A percentile compares a stretch with the other conserved stretches of the same genome.
These are phyloP conservation scores for Parathielavia appendiculata DNA, from an alignment of 495 filamentous ascomycete genomes.

Conservation along the genomic window DNA sequence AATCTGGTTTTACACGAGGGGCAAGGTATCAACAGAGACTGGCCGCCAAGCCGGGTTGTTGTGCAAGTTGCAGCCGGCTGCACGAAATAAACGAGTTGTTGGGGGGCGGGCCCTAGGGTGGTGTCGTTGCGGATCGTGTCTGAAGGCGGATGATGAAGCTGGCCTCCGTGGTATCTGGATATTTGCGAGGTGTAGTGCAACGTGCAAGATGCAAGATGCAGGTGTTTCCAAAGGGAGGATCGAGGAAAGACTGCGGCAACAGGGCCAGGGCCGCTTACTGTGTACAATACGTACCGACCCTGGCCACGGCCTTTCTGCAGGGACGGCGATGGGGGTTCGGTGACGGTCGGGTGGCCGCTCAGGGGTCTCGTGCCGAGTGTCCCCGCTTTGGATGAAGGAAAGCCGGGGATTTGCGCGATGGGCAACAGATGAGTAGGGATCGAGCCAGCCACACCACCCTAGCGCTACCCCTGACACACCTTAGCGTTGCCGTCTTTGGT, in stretches of 20 bases:
- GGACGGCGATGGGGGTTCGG: constrained; percentile 2
- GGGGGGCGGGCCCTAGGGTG: constrained; percentile 11
- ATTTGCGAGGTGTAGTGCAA: too few species aligned
- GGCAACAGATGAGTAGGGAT: constrained; percentile 24
- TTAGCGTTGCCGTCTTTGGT: constrained; percentile 14
- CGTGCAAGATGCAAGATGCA: not conserved
- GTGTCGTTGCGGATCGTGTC: constrained; percentile 44
- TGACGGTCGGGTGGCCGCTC: constrained; percentile 3
- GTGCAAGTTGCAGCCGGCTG: constrained; percentile 6
- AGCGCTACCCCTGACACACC: constrained; percentile 17
- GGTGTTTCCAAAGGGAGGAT: constrained; percentile 4
- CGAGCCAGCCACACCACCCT: constrained; percentile 18
- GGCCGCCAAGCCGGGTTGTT: constrained; percentile 17
- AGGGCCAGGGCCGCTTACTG: constrained; percentile 1
- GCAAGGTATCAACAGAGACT: constrained; percentile 6
- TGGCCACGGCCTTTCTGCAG: constrained; percentile 13
- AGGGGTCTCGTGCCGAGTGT: constrained; percentile 19
- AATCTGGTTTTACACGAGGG: constrained; percentile 24
- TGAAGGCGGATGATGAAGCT: constrained; percentile 26
- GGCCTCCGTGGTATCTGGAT: not conserved
- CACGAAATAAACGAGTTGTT: constrained; percentile 16
- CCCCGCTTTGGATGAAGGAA: constrained; percentile 8
- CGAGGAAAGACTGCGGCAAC: constrained; percentile 7
- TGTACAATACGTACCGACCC: constrained; percentile 4
- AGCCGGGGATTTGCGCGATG: constrained; percentile 25